Conservation (phyloP, 306 rosid genomes). For the Leucaena leucocephala region DNA sequence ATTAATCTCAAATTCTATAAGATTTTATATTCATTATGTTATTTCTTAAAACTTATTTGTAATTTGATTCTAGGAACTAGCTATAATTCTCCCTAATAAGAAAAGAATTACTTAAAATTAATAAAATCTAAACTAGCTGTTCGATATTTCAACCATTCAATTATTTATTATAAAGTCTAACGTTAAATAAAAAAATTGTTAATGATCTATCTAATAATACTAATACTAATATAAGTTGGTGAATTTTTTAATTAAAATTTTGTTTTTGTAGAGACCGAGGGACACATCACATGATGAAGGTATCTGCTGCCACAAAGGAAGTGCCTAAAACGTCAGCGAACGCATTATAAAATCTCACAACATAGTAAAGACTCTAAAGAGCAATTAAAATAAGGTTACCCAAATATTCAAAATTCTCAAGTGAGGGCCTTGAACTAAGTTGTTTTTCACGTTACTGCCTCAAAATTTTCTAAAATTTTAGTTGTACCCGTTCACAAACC, state of each 20-base stretch:
- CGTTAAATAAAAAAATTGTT: no score
- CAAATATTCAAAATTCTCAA: neutral
- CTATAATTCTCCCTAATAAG: no score
- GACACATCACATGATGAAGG: conserved; percentile 14
- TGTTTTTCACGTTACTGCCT: neutral
- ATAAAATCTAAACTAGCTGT: no score
- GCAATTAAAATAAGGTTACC: neutral
- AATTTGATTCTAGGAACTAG: no score
- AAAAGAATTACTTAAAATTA: no score
- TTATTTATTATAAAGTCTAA: no score
- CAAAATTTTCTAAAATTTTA: neutral
- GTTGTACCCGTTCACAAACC: neutral
- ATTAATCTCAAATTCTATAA: no score
- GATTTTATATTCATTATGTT: no score
- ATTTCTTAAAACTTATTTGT: no score
- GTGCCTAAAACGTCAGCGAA: conserved; percentile 9
- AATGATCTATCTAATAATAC: no score
- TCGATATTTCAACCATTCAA: no score
- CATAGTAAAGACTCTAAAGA: conserved; percentile 6
- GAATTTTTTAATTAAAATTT: neutral
- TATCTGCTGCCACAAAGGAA: neutral
- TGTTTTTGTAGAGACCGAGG: neutral
- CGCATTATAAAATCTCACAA: neutral
- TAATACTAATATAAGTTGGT: no score
- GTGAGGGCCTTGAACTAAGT: neutral